These are phyloP conservation scores for Euphrasia arctica DNA, from an alignment of 305 asterid genomes.

Conservation along the genomic window DNA sequence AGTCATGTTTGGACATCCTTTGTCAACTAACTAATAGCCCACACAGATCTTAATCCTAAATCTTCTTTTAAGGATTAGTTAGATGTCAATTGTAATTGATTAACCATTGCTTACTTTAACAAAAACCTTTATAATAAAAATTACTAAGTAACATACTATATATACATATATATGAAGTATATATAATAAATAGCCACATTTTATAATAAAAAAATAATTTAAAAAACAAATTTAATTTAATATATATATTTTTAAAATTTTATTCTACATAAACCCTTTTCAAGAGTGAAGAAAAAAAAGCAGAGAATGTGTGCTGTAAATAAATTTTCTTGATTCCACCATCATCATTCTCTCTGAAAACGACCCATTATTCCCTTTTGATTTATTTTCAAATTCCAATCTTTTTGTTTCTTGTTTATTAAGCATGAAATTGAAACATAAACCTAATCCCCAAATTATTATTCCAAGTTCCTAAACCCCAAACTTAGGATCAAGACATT, in stretches of 20 bases:
- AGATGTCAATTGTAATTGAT: not conserved
- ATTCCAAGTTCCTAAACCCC: not conserved
- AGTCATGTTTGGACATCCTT: not conserved
- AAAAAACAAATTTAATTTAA: no score
- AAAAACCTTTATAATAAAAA: not conserved
- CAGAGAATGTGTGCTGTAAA: no score
- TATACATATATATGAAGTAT: no score
- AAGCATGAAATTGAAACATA: slow-evolving; percentile 38
- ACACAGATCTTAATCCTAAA: not conserved
- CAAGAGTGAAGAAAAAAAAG: no score
- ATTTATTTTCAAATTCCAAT: no score
- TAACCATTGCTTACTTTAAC: not conserved
- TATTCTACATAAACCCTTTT: no score
- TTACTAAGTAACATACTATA: no score
- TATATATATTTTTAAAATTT: no score
- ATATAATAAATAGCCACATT: no score
- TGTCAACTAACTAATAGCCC: not conserved
- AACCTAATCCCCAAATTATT: slow-evolving; percentile 41
- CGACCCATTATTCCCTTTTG: slow-evolving; percentile 24
- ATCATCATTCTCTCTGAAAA: slow-evolving; percentile 34
- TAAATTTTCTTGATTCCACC: slow-evolving; percentile 28
- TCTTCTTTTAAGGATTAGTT: not conserved
- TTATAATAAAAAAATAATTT: no score
- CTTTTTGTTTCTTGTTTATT: slow-evolving; percentile 20
- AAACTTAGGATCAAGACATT: slow-evolving; percentile 43